Percentiles rank a stretch among this genome's conserved stretches.
phyloP scores from a whole-genome alignment of 345 rosid genomes.

The Cardamine resedifolia region DNA sequence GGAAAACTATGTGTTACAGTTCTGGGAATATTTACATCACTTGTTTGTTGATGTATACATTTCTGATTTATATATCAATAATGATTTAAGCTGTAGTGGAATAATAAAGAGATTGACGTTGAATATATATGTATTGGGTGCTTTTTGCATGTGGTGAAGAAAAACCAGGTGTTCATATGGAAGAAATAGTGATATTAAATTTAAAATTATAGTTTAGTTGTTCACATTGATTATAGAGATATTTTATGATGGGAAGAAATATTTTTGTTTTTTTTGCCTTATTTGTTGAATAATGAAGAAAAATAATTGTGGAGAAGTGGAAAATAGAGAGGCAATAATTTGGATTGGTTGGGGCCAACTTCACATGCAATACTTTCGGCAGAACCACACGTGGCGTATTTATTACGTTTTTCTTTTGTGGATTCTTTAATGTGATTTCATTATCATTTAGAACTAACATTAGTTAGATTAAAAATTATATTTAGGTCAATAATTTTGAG shows the following conservation, averaged over 20 bases:
- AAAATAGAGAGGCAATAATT: constrained; percentile 20
- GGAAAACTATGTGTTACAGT: neutral
- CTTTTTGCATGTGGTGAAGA: constrained; percentile 29
- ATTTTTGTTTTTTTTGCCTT: too few relatives aligned
- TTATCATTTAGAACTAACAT: neutral
- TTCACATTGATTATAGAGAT: neutral
- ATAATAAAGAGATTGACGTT: neutral
- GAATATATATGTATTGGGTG: neutral
- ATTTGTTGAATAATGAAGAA: neutral
- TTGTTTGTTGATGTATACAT: neutral
- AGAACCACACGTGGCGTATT: constrained; percentile 31
- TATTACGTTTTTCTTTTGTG: constrained; percentile 2
- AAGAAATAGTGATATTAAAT: neutral
- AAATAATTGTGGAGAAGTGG: constrained; percentile 3
- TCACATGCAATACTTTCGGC: constrained; percentile 37
- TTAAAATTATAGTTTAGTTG: too few relatives aligned
- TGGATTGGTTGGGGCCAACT: constrained; percentile 30
- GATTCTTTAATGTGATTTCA: neutral
- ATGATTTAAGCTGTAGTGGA: neutral
- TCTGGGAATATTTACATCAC: neutral
- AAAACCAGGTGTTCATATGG: constrained; percentile 17
- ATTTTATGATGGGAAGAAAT: neutral
- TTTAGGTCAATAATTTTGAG: neutral
- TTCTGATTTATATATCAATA: constrained; percentile 1
- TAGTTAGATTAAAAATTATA: too few relatives aligned